Evolutionary conservation across 306 rosid species (phyloP), one percentile per base, ranked within the genome.

Genomic region (Quercus ilex): DNA sequence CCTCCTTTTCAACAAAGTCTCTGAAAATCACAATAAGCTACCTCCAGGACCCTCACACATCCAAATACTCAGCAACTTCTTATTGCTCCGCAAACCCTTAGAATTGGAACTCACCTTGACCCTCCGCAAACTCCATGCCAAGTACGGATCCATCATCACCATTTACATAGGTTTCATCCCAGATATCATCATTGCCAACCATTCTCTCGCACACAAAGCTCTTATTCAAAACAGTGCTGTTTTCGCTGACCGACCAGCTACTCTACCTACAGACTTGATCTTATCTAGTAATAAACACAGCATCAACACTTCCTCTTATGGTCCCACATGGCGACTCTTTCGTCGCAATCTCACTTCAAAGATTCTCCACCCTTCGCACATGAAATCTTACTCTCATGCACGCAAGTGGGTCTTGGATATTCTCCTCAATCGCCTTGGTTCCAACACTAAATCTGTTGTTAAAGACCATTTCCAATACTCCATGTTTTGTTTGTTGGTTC

Each of bases 331-430:
- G 74, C 74, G 74, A 15, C 28, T 69, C 17, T 6, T 69, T 15
- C 74, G 71, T 43, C 71, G 49, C 12, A 65, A 65, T 11, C 71
- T 65, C 46, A 65, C 71, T 11, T 65, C 71, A 18, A 55, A 41
- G 74, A 69, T 69, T 8, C 74, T 69, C 26, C 74, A 69, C 55
- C 56, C n/a, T n/a, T 4, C 55, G 9, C 53, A 53, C 18, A 19
- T 69, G 2, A 69, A 69, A 30, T 69, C 74, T 17, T 69, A 35
- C 74, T n/a, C 55, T 4, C 18, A 7, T 11, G 30, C 74, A 3
- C 74, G 56, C 30, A 69, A 69, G 55, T 69, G 74, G 74, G 74
- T 69, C 55, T 69, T 41, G 30, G 55, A 69, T 55, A 21, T 69
- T 18, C 74, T 69, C 12, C 53, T 38, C n/a, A 69, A 21, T 52